Percentiles rank a stretch among this genome's conserved stretches.
Evolutionary conservation across 108 stramenopile species (phyloP).

Genomic region (Cyclostephanos tholiformis): DNA sequence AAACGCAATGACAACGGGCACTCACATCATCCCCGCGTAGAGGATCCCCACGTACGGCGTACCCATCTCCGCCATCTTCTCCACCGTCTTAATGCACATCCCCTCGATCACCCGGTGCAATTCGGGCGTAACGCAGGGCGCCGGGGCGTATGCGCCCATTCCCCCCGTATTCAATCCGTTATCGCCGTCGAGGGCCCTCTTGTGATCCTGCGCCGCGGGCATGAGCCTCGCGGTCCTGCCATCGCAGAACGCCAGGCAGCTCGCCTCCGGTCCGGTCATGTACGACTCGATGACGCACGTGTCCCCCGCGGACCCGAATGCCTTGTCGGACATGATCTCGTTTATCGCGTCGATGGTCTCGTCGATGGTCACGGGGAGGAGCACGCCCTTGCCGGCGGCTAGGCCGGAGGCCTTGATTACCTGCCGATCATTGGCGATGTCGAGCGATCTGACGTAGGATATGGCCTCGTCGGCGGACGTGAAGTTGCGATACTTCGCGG

Average conservation of each 20-base stretch:
- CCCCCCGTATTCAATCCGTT: constrained; percentile 98
- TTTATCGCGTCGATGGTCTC: constrained; percentile 92
- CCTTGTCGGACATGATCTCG: constrained; percentile 94
- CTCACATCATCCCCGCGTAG: constrained; percentile 98
- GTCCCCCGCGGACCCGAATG: constrained; percentile 93
- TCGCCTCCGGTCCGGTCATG: constrained; percentile 97
- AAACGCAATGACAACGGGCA: not conserved
- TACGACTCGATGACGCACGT: constrained; percentile 98
- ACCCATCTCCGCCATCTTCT: constrained; percentile 95
- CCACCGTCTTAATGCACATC: constrained; percentile 92
- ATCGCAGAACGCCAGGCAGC: constrained; percentile 96
- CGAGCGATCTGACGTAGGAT: constrained; percentile 78
- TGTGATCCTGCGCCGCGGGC: constrained; percentile 98
- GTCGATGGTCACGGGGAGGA: constrained; percentile 87
- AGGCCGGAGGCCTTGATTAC: constrained; percentile 99
- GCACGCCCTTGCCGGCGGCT: constrained; percentile 98
- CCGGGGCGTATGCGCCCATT: constrained; percentile 99
- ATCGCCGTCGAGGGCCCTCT: constrained; percentile 96
- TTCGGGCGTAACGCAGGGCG: constrained; percentile 92
- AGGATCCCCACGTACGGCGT: constrained; percentile 96
- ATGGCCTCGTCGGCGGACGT: constrained; percentile 83
- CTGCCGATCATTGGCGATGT: constrained; percentile 78
- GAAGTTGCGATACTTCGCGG: constrained; percentile 94
- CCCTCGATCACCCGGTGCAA: constrained; percentile 85
- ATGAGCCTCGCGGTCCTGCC: constrained; percentile 90